Conservation (phyloP, 345 rosid species). For the Streptanthus diversifolius region DNA sequence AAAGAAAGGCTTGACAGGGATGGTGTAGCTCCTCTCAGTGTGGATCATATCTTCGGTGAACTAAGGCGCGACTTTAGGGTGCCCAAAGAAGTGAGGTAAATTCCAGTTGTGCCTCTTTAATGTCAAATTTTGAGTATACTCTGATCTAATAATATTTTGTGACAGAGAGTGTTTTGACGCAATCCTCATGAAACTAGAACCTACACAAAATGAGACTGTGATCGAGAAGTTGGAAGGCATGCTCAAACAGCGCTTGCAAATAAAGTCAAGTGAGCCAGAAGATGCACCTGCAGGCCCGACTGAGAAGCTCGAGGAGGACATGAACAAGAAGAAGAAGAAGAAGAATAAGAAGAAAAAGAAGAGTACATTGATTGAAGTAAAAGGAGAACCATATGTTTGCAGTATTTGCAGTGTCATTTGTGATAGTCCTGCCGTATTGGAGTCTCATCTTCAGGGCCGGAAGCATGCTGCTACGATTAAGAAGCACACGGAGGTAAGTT, state of each 20-base stretch:
- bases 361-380: constrained; percentile 7
- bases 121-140: neutral
- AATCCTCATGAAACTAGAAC: constrained; percentile 39
- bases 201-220: constrained; percentile 34
- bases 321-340: neutral
- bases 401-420: neutral
- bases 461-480: constrained; percentile 9
- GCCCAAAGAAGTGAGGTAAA: constrained; percentile 44
- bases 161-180: constrained; percentile 40
- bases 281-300: neutral
- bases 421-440: constrained; percentile 6
- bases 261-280: constrained; percentile 1
- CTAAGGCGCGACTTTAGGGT: constrained; percentile 26
- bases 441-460: constrained; percentile 6
- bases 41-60: constrained; percentile 18
- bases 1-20: constrained; percentile 43
- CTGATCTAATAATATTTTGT: neutral
- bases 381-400: constrained; percentile 5
- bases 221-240: constrained; percentile 33
- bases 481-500: neutral
- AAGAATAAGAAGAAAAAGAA: constrained; percentile 15
- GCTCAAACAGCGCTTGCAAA: constrained; percentile 35
- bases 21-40: neutral
- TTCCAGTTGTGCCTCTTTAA: neutral
- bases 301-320: constrained; percentile 16